These are phyloP conservation scores for Globisporangium okanoganense DNA, from an alignment of 352 stramenopile species.

Conservation along the genomic window DNA sequence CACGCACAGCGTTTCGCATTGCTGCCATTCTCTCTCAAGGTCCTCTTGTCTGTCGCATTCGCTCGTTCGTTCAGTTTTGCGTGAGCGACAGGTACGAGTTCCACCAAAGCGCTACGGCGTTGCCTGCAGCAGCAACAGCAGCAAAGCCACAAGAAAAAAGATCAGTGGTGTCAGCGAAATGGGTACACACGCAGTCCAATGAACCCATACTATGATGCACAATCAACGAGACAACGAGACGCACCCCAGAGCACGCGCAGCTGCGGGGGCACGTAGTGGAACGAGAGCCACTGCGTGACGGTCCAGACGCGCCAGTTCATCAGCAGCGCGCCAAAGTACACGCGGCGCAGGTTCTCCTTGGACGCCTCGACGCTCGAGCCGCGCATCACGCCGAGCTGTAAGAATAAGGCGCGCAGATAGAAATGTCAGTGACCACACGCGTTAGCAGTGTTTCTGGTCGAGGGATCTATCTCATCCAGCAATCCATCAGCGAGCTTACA, in stretches of 20 bases:
- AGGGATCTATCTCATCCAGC: background rate
- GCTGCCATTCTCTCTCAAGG: background rate
- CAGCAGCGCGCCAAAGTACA: slow-evolving; percentile 46
- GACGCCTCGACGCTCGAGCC: slow-evolving; percentile 45
- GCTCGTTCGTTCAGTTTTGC: slow-evolving; percentile 29
- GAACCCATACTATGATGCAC: background rate
- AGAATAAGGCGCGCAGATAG: too few relatives aligned
- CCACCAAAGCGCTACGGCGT: slow-evolving; percentile 71
- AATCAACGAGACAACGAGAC: slow-evolving; percentile 7
- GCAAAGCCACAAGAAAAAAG: slow-evolving; percentile 3
- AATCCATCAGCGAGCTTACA: slow-evolving; percentile 21
- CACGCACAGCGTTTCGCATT: background rate
- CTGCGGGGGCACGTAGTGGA: slow-evolving; percentile 69
- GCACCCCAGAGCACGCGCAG: slow-evolving; percentile 72
- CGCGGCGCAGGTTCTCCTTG: slow-evolving; percentile 33
- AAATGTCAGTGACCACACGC: too few relatives aligned
- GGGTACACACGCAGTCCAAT: background rate
- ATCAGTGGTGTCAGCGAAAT: slow-evolving; percentile 5
- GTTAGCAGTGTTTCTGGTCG: background rate
- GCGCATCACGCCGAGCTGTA: slow-evolving; percentile 56
- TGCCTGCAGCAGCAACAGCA: slow-evolving; percentile 25
- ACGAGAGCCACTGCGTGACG: slow-evolving; percentile 66
- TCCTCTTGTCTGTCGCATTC: background rate
- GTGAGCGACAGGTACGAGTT: slow-evolving; percentile 76
- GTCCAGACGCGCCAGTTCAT: slow-evolving; percentile 79